Base-by-base conservation (phyloP, 768 basidiomycete genomes). In the Tylopilus sp. region DNA sequence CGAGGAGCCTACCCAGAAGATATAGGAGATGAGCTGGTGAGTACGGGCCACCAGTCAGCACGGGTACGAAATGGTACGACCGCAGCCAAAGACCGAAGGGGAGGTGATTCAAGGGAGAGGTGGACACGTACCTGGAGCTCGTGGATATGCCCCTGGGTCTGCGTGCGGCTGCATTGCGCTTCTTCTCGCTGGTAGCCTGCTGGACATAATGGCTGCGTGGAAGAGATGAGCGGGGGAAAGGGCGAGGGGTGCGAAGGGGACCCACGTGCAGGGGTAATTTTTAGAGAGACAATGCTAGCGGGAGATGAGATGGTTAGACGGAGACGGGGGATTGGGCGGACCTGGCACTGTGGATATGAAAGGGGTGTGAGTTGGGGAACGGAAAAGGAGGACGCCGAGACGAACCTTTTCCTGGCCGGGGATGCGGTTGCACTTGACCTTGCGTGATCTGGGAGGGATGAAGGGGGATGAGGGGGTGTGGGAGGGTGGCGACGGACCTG, bases 191-290 rank as follows among this genome's bases (percentile, higher is more conserved):
- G 6, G 90, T 91, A 18, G 85, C 86, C 69, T 91, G 88, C 63
- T 91, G 90, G 23, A 91, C 85, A 64, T 72, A 83, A 64, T 91
- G 86, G 53, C 88, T 90, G 63, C 56, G 50, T 40, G 33, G 30
- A 44, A 45, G 41, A 40, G 46, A 60, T 55, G 54, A 55, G 49
- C 50, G 61, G 52, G 55, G 58, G 58, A 55, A 50, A 48, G 23
- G 8, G 45, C 48, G 51, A 47, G 42, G 52, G 52, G 57, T 52
- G 57, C 49, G 38, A 53, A 58, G 48, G 51, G 57, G 17, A 81
- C 88, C 59, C 62, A 92, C 91, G 91, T 93, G 90, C 91, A 95
- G 40, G 89, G 85, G 63, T 88, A 91, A 63, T 88, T 91, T 74
- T 95, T 95, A 55, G 85, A 79, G 53, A 83, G 70, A 69, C 91